Conservation (phyloP, 2,329 filamentous ascomycete species). For the Lasiodiplodia gonubiensis region DNA sequence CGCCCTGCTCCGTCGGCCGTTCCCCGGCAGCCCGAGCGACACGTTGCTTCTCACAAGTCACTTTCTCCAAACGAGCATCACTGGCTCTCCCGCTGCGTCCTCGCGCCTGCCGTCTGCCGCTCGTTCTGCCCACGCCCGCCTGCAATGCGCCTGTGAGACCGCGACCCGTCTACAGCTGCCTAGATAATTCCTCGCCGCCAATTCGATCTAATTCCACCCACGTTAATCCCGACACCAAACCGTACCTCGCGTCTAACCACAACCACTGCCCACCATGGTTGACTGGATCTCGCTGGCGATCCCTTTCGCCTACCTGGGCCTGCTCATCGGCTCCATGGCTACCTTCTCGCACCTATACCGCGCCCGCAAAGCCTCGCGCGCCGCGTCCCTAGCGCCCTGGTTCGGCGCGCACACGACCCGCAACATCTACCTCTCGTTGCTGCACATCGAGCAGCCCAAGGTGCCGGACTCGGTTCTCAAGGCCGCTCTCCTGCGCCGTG, state of each 20-base stretch:
- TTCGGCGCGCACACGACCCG: conserved; percentile 89
- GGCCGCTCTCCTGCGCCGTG: conserved; percentile 85
- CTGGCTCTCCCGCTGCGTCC: neutral
- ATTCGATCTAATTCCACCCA: conserved; percentile 2
- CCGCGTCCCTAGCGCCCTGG: conserved; percentile 89
- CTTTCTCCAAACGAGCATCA: neutral
- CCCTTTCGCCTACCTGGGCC: conserved; percentile 86
- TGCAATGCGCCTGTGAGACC: conserved; percentile 22
- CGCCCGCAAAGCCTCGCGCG: conserved; percentile 81
- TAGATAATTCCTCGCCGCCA: neutral
- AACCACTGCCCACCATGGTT: conserved; percentile 49
- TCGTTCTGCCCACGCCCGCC: conserved; percentile 7
- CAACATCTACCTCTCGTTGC: conserved; percentile 90
- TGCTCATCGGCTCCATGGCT: conserved; percentile 85
- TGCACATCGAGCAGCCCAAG: conserved; percentile 74
- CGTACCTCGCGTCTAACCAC: neutral
- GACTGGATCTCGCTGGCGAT: conserved; percentile 87
- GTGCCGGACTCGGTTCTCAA: conserved; percentile 86
- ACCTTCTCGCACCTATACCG: conserved; percentile 94
- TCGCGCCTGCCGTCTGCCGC: conserved; percentile 14
- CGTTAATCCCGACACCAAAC: neutral
- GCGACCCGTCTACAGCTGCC: neutral
- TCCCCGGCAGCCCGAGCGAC: conserved; percentile 15
- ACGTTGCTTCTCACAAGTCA: conserved; percentile 21
- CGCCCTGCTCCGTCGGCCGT: neutral